Base-by-base conservation (phyloP, 805 yeast species). In the Lachancea waltii region DNA sequence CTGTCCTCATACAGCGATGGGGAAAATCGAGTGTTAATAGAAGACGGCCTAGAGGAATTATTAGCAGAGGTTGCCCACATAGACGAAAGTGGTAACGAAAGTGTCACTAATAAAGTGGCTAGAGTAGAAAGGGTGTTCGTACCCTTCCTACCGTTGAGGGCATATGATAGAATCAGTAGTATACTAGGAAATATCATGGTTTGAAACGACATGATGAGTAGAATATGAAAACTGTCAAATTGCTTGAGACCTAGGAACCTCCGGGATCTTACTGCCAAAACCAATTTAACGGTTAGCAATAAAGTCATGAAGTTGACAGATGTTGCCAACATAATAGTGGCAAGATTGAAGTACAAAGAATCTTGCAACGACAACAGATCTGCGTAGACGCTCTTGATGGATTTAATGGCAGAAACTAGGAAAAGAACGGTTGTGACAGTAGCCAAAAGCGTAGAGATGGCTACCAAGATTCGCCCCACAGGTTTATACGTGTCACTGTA, bases 51-150 rank as follows among this genome's bases (percentile, higher is more conserved):
- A 3, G 69, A 40, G 2, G 69, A 53, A 40, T 73, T 74, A 49
- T 79, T 78, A 1, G 81, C 69, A 2, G 86, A 67, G 3, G 80
- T 66, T 0, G 96, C 95, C 97, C 97, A 87, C 73, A 87, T 72
- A 0, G 95, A 76, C 0, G 95, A 77, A 34, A 89, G 60, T 1
- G 96, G 96, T 38, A 87, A 65, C 3, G 89, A 82, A 19, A 85
- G 54, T 0, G 82, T 81, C 14, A 82, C 79, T 5, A 86, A 48
- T 17, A 83, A 64, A 2, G 76, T 63, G 2, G 85, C 76, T 20
- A 83, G 53, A 3, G 80, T 69, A 17, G 71, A 56, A 47, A 77
- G 44, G 25, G 70, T 55, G 48, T 69, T 65, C 21, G 65, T 48
- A 17, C 61, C 46, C 33, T 50, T 47, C 30, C 51, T 49, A 17